Conservation (phyloP, 495 filamentous ascomycete species). For the Hypoxylon fuscum region DNA sequence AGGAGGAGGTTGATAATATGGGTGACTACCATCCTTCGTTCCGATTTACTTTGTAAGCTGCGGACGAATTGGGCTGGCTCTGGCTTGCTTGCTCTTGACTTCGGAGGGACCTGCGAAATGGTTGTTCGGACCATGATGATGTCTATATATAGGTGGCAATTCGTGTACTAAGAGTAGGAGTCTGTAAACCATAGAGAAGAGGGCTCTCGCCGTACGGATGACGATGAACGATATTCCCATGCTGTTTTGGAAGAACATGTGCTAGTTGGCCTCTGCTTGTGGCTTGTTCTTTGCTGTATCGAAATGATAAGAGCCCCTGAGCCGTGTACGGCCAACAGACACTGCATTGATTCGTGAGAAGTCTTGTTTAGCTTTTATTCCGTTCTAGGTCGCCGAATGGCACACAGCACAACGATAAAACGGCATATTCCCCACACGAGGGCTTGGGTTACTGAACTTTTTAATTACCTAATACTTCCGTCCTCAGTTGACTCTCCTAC, state of each 20-base stretch:
- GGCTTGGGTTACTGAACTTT: neutral
- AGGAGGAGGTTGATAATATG: conserved; percentile 62
- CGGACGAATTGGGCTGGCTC: neutral
- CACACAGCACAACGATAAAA: no score
- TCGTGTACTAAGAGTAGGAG: neutral
- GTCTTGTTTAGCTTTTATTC: no score
- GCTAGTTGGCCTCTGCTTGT: no score
- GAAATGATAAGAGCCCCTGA: no score
- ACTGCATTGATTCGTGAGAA: no score
- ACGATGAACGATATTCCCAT: no score
- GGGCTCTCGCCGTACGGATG: conserved; percentile 10
- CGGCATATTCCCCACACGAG: no score
- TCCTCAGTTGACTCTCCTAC: conserved; percentile 24
- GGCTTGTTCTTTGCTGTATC: no score
- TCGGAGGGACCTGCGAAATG: neutral
- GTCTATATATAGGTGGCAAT: neutral
- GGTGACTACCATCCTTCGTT: conserved; percentile 69
- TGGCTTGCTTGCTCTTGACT: neutral
- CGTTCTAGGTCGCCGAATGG: no score
- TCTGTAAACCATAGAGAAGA: neutral
- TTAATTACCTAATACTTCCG: conserved; percentile 13
- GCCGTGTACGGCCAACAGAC: no score
- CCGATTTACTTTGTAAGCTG: conserved; percentile 53
- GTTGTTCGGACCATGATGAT: neutral
- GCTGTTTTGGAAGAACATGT: no score